phyloP scores from a whole-genome alignment of 2,329 filamentous ascomycete genomes.

The Penicillium palitans region DNA sequence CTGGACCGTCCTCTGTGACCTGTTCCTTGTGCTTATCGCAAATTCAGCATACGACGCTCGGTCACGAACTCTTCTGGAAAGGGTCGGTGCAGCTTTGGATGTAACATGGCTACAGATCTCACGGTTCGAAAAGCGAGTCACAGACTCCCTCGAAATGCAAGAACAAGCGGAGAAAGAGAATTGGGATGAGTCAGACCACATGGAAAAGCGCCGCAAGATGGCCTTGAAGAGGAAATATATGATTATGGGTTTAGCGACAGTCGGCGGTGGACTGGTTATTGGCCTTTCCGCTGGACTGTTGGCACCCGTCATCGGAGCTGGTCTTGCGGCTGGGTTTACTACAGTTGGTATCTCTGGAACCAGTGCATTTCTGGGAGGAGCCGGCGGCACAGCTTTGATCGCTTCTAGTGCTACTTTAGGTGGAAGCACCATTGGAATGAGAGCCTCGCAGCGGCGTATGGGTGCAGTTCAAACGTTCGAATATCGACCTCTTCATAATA shows the following conservation, averaged over 20 bases:
- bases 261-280: constrained; percentile 92
- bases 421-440: constrained; percentile 80
- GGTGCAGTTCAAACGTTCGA: constrained; percentile 95
- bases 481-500: constrained; percentile 94
- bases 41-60: constrained; percentile 90
- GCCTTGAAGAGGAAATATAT: constrained; percentile 81
- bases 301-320: constrained; percentile 90
- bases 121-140: constrained; percentile 94
- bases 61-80: constrained; percentile 79
- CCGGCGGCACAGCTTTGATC: constrained; percentile 90
- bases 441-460: constrained; percentile 81
- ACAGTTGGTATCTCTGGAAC: constrained; percentile 93
- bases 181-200: constrained; percentile 95
- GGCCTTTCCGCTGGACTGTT: constrained; percentile 89
- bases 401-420: constrained; percentile 85
- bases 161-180: constrained; percentile 91
- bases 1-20: constrained; percentile 94
- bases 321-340: constrained; percentile 89
- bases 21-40: constrained; percentile 95
- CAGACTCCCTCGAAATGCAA: constrained; percentile 96
- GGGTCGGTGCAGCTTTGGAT: constrained; percentile 75
- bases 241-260: constrained; percentile 95
- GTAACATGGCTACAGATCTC: constrained; percentile 92
- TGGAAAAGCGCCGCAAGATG: constrained; percentile 78
- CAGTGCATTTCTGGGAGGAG: constrained; percentile 82